phyloP scores from a whole-genome alignment of 257 asterid genomes.

The Nemophila menziesii region DNA sequence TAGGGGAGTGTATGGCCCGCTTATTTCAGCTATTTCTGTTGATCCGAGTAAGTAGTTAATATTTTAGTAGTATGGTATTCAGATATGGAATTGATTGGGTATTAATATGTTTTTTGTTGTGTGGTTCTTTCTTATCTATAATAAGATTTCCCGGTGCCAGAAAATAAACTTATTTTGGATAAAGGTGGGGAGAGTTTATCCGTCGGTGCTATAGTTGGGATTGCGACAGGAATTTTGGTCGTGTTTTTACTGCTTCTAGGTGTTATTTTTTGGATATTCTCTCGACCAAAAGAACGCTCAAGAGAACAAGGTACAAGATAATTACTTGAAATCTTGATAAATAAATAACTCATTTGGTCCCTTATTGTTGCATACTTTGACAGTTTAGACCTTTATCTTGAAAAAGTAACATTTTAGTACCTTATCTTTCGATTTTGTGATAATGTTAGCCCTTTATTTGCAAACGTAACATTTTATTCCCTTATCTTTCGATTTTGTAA shows the following conservation, averaged over 20 bases:
- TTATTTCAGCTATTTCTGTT: slow-evolving; percentile 80
- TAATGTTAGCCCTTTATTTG: no score
- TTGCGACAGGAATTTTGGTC: slow-evolving; percentile 30
- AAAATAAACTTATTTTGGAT: no score
- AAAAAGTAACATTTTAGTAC: no score
- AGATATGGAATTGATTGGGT: not conserved
- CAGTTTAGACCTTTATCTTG: no score
- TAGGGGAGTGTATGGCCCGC: slow-evolving; percentile 81
- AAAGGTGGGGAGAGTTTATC: slow-evolving; percentile 27
- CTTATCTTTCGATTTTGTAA: no score
- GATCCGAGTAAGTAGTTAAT: slow-evolving; percentile 31
- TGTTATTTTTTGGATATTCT: slow-evolving; percentile 54
- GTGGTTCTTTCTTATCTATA: slow-evolving; percentile 1
- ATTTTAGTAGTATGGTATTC: not conserved
- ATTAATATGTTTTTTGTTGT: not conserved
- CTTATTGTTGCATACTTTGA: no score
- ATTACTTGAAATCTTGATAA: no score
- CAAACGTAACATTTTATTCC: no score
- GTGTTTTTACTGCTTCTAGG: slow-evolving; percentile 19
- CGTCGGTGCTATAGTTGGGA: slow-evolving; percentile 38
- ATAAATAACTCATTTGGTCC: no score
- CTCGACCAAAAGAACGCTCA: slow-evolving; percentile 19
- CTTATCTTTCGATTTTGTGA: no score
- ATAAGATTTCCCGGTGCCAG: slow-evolving; percentile 41
- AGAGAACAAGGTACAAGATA: slow-evolving; percentile 41